Evolutionary conservation across 495 filamentous ascomycete genomes (phyloP), one percentile per base, ranked within the genome.

Genomic region (Sporormia fimetaria): DNA sequence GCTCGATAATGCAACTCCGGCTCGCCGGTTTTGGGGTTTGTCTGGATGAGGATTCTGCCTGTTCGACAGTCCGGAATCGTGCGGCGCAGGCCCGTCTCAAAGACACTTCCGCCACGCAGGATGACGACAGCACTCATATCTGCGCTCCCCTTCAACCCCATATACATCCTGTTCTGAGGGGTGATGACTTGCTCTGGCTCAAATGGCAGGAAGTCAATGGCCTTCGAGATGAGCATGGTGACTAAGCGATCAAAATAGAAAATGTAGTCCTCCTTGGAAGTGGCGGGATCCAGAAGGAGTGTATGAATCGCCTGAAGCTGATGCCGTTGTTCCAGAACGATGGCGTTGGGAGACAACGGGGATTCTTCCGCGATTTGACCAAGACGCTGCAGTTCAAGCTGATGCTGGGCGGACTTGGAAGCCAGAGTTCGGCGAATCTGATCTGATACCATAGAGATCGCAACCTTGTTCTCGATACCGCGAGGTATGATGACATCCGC

Each of bases 191-290:
- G 67, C 2, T 57, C 56, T 3, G 71, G 64, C 11, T 63, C 59
- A 61, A 87, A 94, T 24, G 67, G 67, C 25, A 77, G 67, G 52
- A 74, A 75, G 41, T 87, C 83, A 42, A 88, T 59, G 2, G 84
- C 81, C 42, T 75, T 75, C 59, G 95, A 87, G 21, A 98, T 74
- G 5, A 98, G 67, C n/a, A 95, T 63, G 1, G 77, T 75, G 2
- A 79, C 72, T 24, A 96, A 63, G 14, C 90, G 76, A 62, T 98
- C 83, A 52, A 95, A 94, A 59, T 94, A 94, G 60, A 95, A 96
- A 39, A 93, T 84, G 56, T 94, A 96, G 46, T 95, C 87, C 47
- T 93, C 90, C 27, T 80, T 73, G 8, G 76, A 63, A 1, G 81
- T 88, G 28, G 80, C 70, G 16, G 81, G 82, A 54, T 85, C 70